Percentiles rank a stretch among this genome's conserved stretches.
Evolutionary conservation across 78 protist species (phyloP).

Genomic region (Cyanophora paradoxa): DNA sequence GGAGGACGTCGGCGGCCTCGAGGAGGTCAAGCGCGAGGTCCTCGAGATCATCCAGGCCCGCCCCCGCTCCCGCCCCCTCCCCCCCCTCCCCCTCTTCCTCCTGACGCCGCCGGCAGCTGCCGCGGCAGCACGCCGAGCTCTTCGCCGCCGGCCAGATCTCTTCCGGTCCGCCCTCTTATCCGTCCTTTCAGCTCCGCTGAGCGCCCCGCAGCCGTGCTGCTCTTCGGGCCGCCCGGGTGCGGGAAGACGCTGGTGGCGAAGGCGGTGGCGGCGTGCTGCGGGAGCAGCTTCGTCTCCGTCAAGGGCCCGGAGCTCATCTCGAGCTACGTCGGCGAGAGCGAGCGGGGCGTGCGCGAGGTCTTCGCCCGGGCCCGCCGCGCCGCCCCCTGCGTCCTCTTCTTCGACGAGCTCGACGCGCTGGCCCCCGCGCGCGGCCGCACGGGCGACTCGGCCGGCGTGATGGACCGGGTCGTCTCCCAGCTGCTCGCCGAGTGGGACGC

Average conservation of each 20-base stretch:
- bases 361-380: slow-evolving; percentile 73
- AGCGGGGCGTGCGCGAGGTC: slow-evolving; percentile 14
- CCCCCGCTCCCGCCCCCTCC: no score
- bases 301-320: slow-evolving; percentile 35
- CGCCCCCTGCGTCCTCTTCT: slow-evolving; percentile 85
- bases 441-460: background rate
- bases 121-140: no score
- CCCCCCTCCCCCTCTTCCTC: no score
- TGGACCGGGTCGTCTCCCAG: slow-evolving; percentile 72
- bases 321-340: slow-evolving; percentile 33
- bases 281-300: slow-evolving; percentile 22
- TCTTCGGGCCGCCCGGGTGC: slow-evolving; percentile 39
- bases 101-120: no score
- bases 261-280: background rate
- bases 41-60: slow-evolving; percentile 12
- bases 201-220: slow-evolving; percentile 18
- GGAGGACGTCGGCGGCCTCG: slow-evolving; percentile 23
- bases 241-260: slow-evolving; percentile 41
- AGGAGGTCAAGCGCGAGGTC: slow-evolving; percentile 9
- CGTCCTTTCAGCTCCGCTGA: no score
- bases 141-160: no score
- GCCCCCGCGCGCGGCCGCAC: slow-evolving; percentile 47
- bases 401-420: slow-evolving; percentile 92
- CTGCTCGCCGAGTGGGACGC: slow-evolving; percentile 98
- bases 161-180: no score